Evolutionary conservation across 2,329 filamentous ascomycete species (phyloP).

Genomic region (Phoma sp.): DNA sequence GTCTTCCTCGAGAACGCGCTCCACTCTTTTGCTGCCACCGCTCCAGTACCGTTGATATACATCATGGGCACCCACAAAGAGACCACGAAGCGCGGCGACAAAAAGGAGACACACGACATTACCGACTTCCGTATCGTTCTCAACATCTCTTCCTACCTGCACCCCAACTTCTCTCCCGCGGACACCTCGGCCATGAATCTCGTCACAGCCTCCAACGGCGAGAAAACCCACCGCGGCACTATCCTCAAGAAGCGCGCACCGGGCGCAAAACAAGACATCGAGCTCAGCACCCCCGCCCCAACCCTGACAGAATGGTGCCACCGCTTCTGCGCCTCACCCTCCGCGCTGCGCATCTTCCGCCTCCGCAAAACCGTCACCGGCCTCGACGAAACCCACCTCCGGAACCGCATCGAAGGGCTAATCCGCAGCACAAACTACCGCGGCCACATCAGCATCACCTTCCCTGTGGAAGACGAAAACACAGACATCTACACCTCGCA

Average conservation of each 20-base stretch:
- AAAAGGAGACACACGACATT: constrained; percentile 43
- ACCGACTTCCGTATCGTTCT: constrained; percentile 49
- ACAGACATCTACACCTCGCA: constrained; percentile 70
- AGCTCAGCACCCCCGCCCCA: constrained; percentile 52
- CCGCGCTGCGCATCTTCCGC: constrained; percentile 62
- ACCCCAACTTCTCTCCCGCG: constrained; percentile 23
- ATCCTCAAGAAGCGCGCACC: constrained; percentile 61
- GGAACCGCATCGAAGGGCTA: constrained; percentile 60
- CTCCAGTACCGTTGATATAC: constrained; percentile 45
- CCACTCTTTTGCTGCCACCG: constrained; percentile 29
- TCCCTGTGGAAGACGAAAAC: constrained; percentile 63
- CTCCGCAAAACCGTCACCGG: constrained; percentile 59
- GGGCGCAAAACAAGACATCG: constrained; percentile 53
- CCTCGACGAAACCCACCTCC: constrained; percentile 64
- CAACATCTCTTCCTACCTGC: constrained; percentile 41
- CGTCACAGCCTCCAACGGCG: constrained; percentile 61
- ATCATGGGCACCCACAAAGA: constrained; percentile 49
- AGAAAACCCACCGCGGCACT: constrained; percentile 70
- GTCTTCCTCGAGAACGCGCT: constrained; percentile 39
- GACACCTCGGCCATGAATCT: constrained; percentile 38
- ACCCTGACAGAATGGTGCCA: constrained; percentile 69
- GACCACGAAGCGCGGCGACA: constrained; percentile 43
- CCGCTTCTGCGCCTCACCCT: constrained; percentile 66
- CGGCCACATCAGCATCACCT: constrained; percentile 64
- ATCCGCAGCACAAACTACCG: constrained; percentile 72